phyloP scores from a whole-genome alignment of 495 filamentous ascomycete species.

The Staphylotrichum longicolle region DNA sequence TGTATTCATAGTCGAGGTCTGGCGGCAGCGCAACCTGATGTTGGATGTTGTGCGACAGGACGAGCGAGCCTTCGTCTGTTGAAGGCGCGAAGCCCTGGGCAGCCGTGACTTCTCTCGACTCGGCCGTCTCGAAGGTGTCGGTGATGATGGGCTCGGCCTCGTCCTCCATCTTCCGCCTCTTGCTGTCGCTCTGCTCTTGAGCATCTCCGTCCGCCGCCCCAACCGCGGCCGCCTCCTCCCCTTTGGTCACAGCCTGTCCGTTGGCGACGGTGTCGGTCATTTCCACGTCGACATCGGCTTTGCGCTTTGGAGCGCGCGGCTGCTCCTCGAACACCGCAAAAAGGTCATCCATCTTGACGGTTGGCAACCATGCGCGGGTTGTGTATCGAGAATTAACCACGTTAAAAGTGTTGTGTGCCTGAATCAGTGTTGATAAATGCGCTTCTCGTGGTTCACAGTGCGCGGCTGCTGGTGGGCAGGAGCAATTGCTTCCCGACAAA shows the following conservation, averaged over 20 bases:
- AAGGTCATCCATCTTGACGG: conserved; percentile 67
- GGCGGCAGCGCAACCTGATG: conserved; percentile 95
- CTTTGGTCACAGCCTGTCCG: background rate
- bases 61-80: conserved; percentile 62
- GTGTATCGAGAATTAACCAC: background rate
- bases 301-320: conserved; percentile 61
- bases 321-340: conserved; percentile 81
- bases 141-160: conserved; percentile 80
- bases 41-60: conserved; percentile 93
- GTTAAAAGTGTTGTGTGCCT: background rate
- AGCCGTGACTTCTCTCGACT: conserved; percentile 81
- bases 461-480: background rate
- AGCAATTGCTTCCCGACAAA: background rate
- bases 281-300: conserved; percentile 68
- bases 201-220: conserved; percentile 23
- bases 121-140: conserved; percentile 93
- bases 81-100: conserved; percentile 74
- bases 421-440: background rate
- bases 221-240: conserved; percentile 14
- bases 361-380: conserved; percentile 10
- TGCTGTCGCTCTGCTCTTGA: conserved; percentile 47
- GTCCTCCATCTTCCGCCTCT: conserved; percentile 71
- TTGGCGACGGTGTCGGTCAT: conserved; percentile 43
- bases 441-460: background rate
- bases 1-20: conserved; percentile 77